Percentiles rank a stretch among this genome's conserved stretches.
Evolutionary conservation across 176 grass and related monocot species (phyloP).

Genomic region (Leersia perrieri): DNA sequence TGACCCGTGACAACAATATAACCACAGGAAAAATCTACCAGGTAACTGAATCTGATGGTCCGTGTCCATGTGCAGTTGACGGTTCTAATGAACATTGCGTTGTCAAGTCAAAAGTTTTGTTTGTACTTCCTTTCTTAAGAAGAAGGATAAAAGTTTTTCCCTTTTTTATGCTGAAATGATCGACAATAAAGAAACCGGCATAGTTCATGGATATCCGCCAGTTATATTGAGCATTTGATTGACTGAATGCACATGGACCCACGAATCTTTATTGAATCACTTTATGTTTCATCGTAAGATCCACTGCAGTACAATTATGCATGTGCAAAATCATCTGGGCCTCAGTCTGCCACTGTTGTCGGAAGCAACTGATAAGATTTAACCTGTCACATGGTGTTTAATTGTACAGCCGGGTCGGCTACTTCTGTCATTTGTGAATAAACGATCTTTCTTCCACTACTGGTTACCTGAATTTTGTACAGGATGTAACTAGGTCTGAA

Average conservation of each 20-base stretch:
- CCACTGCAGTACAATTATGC: constrained; percentile 48
- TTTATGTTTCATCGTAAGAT: constrained; percentile 60
- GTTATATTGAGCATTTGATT: constrained; percentile 37
- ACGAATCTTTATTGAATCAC: constrained; percentile 46
- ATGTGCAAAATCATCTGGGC: constrained; percentile 50
- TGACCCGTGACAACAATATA: constrained; percentile 95
- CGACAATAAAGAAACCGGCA: constrained; percentile 12
- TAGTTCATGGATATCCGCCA: constrained; percentile 16
- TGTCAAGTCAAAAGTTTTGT: constrained; percentile 36
- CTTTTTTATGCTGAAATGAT: neutral
- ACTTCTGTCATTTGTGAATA: constrained; percentile 30
- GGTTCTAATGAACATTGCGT: constrained; percentile 1
- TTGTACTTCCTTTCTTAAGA: neutral
- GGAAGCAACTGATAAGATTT: constrained; percentile 38
- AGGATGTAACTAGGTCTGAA: constrained; percentile 24
- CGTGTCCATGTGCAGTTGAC: constrained; percentile 30
- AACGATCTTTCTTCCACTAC: constrained; percentile 40
- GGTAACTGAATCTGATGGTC: constrained; percentile 42
- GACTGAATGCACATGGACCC: constrained; percentile 43
- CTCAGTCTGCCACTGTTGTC: constrained; percentile 49
- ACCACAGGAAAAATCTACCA: constrained; percentile 99
- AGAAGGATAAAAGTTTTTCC: neutral
- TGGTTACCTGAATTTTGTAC: constrained; percentile 37
- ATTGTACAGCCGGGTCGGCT: constrained; percentile 38
- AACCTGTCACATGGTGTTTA: constrained; percentile 51